phyloP scores from a whole-genome alignment of 441 rosid species.

The Pelargonium australe region DNA sequence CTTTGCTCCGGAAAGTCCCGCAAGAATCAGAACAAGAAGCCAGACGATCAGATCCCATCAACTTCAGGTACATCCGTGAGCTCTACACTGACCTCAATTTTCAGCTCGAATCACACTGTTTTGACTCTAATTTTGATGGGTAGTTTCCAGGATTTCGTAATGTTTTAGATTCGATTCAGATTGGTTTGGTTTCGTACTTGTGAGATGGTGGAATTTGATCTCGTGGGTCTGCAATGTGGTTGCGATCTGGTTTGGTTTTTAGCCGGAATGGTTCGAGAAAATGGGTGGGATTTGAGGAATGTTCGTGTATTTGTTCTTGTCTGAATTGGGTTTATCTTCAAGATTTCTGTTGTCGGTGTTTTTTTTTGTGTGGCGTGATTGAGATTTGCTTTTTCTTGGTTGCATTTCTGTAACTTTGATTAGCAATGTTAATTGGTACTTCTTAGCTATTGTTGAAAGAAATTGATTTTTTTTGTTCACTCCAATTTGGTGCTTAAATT shows the following conservation, averaged over 20 bases:
- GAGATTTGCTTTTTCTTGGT: too few species aligned
- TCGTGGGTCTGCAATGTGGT: too few species aligned
- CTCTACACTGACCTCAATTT: not conserved
- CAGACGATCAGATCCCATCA: constrained; percentile 36
- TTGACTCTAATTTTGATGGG: not conserved
- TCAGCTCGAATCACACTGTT: not conserved
- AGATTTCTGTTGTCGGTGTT: too few species aligned
- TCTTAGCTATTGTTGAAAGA: too few species aligned
- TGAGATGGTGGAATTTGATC: not conserved
- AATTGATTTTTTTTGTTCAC: too few species aligned
- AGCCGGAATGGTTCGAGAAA: too few species aligned
- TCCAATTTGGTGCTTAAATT: not conserved
- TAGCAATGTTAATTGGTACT: too few species aligned
- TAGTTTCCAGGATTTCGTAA: not conserved
- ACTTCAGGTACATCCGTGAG: constrained; percentile 35
- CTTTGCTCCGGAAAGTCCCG: constrained; percentile 62
- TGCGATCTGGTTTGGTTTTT: constrained; percentile 3
- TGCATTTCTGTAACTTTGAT: too few species aligned
- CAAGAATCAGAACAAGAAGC: constrained; percentile 33
- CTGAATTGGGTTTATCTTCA: too few species aligned
- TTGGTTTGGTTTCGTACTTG: not conserved
- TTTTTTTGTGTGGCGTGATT: too few species aligned
- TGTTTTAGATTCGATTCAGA: not conserved
- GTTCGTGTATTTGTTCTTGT: too few species aligned
- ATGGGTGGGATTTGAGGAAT: too few species aligned